Base-by-base conservation (phyloP, 2,329 filamentous ascomycete genomes). In the Cercospora sojina region DNA sequence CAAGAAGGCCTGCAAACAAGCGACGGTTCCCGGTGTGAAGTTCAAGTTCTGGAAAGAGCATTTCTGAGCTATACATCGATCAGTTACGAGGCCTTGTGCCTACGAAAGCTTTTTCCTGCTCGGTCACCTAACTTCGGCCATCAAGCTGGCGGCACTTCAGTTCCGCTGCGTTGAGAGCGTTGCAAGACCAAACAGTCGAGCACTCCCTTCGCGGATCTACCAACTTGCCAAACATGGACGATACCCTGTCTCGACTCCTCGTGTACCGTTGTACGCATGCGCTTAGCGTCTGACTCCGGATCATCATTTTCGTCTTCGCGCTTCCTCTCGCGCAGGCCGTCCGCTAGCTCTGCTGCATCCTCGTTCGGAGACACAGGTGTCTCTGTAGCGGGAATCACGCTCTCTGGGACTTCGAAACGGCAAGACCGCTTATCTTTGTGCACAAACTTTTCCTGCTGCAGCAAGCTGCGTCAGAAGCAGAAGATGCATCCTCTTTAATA, bases 21-120 rank as follows among this genome's bases (percentile, higher is more conserved):
- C 90, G 16, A 91, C 88, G 12, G 88, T 86, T 41, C 87, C 87
- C 69, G 91, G 96, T 72, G 92, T 99, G 65, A 87, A 89, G 75
- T 99, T 98, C 83, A 91, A 92, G 74, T 99, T 99, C 84, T 99
- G 95, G 95, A 99, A 99, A 83, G 95, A 99, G 81, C 94, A 99
- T 77, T 84, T 84, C 70, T 84, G 51, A 56, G 51, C 49, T 29
- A 29, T 53, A 18, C 38, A 18, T 18, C 41, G 18, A 47, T 47
- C 41, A 13, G 3, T 20, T 47, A 18, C 18, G 13, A 18, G 20
- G 41, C 41, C n/a, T 47, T 47, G 41, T 38, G 41, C 41, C 41
- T 18, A 5, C 41, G 13, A 5, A 47, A 9, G 20, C 41, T 18
- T 47, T n/a, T 18, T 47, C n/a, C n/a, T 47, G 16, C n/a, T 20